Percentiles rank a stretch among this genome's conserved stretches.
Conservation (phyloP, 768 basidiomycete genomes). For the Nevesoporus exiguus region DNA sequence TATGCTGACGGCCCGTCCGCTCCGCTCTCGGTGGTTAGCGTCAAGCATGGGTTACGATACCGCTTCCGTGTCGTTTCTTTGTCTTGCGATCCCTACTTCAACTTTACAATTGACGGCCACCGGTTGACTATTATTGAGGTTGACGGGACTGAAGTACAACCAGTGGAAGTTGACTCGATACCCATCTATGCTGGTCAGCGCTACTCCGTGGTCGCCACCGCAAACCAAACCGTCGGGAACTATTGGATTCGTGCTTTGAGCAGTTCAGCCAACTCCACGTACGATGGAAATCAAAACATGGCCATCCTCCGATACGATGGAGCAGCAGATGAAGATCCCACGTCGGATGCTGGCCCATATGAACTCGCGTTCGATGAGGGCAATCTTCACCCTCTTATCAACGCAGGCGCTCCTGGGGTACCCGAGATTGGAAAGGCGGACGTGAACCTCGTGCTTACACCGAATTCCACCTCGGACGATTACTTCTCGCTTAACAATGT, state of each 20-base stretch:
- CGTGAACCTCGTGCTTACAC: background rate
- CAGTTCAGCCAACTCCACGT: slow-evolving; percentile 22
- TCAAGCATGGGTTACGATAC: slow-evolving; percentile 42
- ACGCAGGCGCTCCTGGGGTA: background rate
- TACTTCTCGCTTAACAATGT: background rate
- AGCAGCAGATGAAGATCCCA: background rate
- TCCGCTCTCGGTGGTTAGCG: slow-evolving; percentile 43
- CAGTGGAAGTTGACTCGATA: background rate
- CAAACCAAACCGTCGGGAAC: slow-evolving; percentile 40
- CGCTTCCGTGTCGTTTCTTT: slow-evolving; percentile 51
- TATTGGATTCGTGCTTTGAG: slow-evolving; percentile 52
- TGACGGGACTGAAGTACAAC: background rate
- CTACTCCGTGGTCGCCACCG: background rate
- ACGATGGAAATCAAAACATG: background rate
- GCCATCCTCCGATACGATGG: background rate
- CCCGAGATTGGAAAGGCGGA: slow-evolving; percentile 1
- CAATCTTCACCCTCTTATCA: background rate
- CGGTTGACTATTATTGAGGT: background rate
- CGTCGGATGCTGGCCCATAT: background rate
- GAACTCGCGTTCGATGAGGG: background rate
- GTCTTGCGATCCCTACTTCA: slow-evolving; percentile 39
- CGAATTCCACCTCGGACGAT: background rate
- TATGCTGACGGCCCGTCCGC: slow-evolving; percentile 38
- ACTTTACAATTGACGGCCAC: slow-evolving; percentile 4
- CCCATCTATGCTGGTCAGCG: slow-evolving; percentile 27